phyloP scores from a whole-genome alignment of 1,284 basidiomycete species.

The Trametes hirsuta region DNA sequence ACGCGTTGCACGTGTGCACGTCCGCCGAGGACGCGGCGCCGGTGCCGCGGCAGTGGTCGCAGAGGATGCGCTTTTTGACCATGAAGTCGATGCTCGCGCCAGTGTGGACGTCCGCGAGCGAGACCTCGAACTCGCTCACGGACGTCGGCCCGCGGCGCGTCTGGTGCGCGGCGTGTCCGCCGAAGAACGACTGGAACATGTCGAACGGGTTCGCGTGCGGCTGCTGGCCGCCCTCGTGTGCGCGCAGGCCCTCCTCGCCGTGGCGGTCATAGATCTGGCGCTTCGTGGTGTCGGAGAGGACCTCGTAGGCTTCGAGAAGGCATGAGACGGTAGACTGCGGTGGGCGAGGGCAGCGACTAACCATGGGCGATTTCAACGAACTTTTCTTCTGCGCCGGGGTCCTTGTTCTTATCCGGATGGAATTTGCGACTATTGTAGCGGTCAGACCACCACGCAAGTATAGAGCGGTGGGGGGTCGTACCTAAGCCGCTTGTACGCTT shows the following conservation, averaged over 20 bases:
- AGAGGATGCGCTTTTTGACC: conserved; percentile 87
- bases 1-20: conserved; percentile 81
- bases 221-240: conserved; percentile 78
- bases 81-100: conserved; percentile 87
- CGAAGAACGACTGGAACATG: conserved; percentile 91
- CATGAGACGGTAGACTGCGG: neutral
- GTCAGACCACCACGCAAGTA: neutral
- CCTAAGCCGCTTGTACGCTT: conserved; percentile 90
- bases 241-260: conserved; percentile 91
- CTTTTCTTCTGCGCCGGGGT: conserved; percentile 77
- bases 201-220: conserved; percentile 87
- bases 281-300: conserved; percentile 84
- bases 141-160: conserved; percentile 83
- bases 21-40: conserved; percentile 88
- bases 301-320: conserved; percentile 78
- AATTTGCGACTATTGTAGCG: conserved; percentile 33
- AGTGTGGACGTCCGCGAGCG: conserved; percentile 83
- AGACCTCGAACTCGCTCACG: conserved; percentile 86
- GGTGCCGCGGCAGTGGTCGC: conserved; percentile 90
- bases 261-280: conserved; percentile 89
- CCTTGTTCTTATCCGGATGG: conserved; percentile 95
- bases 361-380: conserved; percentile 91
- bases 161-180: conserved; percentile 66
- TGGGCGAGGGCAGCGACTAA: conserved; percentile 37
- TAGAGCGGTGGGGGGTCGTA: conserved; percentile 48